Conservation (phyloP, 78 protist species). For the Emiliania huxleyi region DNA sequence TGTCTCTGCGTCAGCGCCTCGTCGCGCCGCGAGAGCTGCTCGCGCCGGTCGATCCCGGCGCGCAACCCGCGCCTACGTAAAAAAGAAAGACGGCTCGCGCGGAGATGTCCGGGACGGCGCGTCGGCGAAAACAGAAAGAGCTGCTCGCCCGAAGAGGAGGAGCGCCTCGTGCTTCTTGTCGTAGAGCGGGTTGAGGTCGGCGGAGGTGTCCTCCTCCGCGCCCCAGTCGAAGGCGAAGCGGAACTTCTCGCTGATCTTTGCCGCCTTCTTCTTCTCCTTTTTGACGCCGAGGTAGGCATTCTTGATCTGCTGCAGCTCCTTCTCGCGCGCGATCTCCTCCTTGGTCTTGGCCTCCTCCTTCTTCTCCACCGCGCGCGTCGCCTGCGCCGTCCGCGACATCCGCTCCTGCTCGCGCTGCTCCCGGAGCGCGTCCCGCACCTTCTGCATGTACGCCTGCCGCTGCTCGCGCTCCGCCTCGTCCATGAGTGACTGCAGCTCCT, state of each 20-base stretch:
- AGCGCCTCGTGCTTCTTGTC: conserved; percentile 24
- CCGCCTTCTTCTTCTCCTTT: neutral
- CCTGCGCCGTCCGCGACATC: neutral
- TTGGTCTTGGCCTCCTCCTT: neutral
- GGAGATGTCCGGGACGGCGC: too few species aligned
- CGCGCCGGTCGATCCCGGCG: conserved; percentile 26
- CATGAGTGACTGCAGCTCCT: neutral
- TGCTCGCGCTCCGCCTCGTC: conserved; percentile 1
- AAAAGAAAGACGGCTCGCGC: too few species aligned
- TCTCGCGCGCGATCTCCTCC: neutral
- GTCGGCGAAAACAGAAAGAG: too few species aligned
- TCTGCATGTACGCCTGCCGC: neutral
- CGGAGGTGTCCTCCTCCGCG: neutral
- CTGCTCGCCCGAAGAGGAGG: conserved; percentile 16
- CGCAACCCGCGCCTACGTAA: conserved; percentile 26
- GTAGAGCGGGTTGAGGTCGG: conserved; percentile 12
- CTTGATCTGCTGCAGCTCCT: conserved; percentile 18
- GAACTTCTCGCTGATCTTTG: conserved; percentile 11
- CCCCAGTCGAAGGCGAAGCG: neutral
- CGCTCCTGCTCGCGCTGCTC: neutral
- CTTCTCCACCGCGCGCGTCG: neutral
- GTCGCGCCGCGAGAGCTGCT: neutral
- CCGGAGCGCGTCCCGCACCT: neutral
- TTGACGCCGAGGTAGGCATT: neutral
- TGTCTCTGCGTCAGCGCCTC: neutral